Base-by-base conservation (phyloP, 2,329 filamentous ascomycete species). In the Fusarium sp. region DNA sequence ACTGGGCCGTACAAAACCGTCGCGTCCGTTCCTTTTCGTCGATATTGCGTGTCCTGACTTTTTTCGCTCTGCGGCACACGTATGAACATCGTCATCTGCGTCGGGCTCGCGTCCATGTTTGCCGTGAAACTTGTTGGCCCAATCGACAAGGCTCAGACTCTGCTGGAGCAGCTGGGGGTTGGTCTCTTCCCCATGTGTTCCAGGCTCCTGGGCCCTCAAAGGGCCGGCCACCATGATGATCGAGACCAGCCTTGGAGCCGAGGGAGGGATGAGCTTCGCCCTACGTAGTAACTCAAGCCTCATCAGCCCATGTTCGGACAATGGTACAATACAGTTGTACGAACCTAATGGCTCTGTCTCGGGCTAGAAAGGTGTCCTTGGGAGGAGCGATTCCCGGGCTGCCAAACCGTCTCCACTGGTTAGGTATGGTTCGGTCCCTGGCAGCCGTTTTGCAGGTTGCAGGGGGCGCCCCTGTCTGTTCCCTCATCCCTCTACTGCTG, bases 391-490 rank as follows among this genome's bases (percentile, higher is more conserved):
- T 72, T 68, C 59, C 52, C 41, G 23, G 60, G 34, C 66, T 73
- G 72, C 69, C 59, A 71, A 45, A 73, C 59, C 45, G 27, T 63
- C 68, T 60, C 64, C 43, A 59, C 62, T 37, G 52, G 57, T 23
- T 50, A 48, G 43, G 43, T 48, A 35, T 43, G 62, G 65, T 48
- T 61, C 64, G 58, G 64, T 70, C 64, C 74, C 74, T 71, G 74
- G 57, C 34, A 66, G 72, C 74, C 74, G 74, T 75, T 76, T 76
- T 70, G 74, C 25, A 66, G 54, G 48, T 41, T 13, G 54, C 69
- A 52, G 71, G 70, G 34, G 74, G 66, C 2, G 27, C 43, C 65
- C 61, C 61, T 70, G 56, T 63, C 41, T 64, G 50, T 68, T 39
- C 60, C 62, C 62, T 67, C 64, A 63, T 64, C 52, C 45, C 58